Evolutionary conservation across 2,329 filamentous ascomycete species (phyloP), one percentile per base, ranked within the genome.

Genomic region (Alternaria infectoria): DNA sequence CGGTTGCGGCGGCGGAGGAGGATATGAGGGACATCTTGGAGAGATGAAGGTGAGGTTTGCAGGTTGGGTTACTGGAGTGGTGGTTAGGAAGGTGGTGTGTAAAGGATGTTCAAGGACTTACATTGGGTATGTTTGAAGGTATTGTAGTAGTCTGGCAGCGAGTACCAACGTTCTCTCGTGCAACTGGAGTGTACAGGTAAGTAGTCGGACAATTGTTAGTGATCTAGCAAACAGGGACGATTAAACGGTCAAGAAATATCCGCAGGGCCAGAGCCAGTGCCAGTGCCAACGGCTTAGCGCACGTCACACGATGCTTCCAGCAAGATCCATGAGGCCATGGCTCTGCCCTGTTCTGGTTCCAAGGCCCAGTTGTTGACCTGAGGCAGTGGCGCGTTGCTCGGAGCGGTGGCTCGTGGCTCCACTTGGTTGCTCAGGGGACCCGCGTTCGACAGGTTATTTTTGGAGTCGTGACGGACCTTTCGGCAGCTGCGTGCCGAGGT

Each of bases 391-490:
- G 57, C 59, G 55, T 56, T 49, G 66, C 66, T 62, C 69, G n/a
- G n/a, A n/a, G n/a, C 56, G 26, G 57, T 58, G 58, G 50, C 54
- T 61, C 59, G 55, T 56, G 54, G 66, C 66, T 62, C 69, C 66
- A 68, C 65, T 47, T 51, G 55, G 69, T 70, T 69, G 65, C 62
- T 64, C 58, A 51, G 68, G 69, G 51, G 63, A 67, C 56, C 54
- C 52, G 54, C 19, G 36, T 47, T 51, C 49, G 49, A 40, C 25
- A 23, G 6, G 26, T 64, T 70, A 69, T 69, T 70, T 69, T 68
- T 70, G 61, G 62, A 54, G 6, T 15, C 17, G 66, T 62, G 64
- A 66, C 66, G 59, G 55, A 8, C 23, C 25, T n/a, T 49, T 57
- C 10, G 54, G 54, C 52, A 57, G 49, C 52, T 43, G 26, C 23